phyloP scores from a whole-genome alignment of 257 asterid genomes.

The Parsonsia alboflavescens region DNA sequence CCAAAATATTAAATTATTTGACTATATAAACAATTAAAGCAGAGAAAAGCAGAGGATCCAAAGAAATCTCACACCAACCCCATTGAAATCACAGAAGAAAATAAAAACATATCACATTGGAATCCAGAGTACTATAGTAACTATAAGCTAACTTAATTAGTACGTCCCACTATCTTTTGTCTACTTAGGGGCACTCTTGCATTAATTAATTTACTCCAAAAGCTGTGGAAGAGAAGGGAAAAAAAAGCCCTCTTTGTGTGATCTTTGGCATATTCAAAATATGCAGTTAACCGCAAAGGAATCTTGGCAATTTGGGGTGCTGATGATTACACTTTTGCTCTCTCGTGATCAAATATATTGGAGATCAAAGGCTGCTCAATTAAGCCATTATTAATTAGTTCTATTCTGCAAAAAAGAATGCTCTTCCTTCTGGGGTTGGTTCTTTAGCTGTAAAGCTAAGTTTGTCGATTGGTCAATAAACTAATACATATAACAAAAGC shows the following conservation, averaged over 20 bases:
- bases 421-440: not conserved
- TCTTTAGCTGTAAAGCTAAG: constrained; percentile 36
- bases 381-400: not conserved
- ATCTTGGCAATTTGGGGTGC: constrained; percentile 18
- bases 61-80: constrained; percentile 40
- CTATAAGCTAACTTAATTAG: constrained; percentile 1
- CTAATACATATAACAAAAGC: constrained; percentile 8
- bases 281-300: constrained; percentile 38
- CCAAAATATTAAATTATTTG: not conserved
- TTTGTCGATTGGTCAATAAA: constrained; percentile 3
- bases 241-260: not conserved
- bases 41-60: constrained; percentile 22
- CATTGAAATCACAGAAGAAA: constrained; percentile 24
- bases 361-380: no score
- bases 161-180: constrained; percentile 32
- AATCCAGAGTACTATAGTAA: constrained; percentile 24
- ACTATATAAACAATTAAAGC: not conserved
- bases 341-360: not conserved
- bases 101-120: constrained; percentile 28
- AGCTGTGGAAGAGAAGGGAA: constrained; percentile 41
- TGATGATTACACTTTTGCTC: constrained; percentile 13
- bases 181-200: constrained; percentile 1
- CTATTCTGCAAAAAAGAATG: not conserved
- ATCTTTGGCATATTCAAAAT: not conserved
- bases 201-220: constrained; percentile 28